phyloP scores from a whole-genome alignment of 1,284 basidiomycete genomes.

The Somion occarium region DNA sequence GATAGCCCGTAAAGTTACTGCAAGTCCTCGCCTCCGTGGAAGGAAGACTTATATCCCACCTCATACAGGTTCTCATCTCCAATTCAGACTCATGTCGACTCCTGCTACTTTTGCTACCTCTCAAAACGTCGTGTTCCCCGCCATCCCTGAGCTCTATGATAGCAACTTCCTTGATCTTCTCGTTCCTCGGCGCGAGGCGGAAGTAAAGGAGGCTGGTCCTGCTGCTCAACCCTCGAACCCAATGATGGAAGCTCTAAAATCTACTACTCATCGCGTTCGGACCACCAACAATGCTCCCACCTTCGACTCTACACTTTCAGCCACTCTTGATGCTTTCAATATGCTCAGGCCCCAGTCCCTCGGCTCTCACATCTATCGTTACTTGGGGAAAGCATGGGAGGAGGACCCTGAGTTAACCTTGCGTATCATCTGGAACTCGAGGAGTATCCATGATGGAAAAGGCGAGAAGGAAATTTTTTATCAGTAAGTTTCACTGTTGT shows the following conservation, averaged over 20 bases:
- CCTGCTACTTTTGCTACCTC: conserved; percentile 15
- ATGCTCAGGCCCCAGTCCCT: conserved; percentile 26
- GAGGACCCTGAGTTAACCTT: conserved; percentile 49
- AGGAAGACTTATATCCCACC: background rate
- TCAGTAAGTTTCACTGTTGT: conserved; percentile 25
- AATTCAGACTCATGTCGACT: conserved; percentile 13
- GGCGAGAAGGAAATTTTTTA: conserved; percentile 52
- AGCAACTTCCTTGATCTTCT: conserved; percentile 47
- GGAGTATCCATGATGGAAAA: conserved; percentile 63
- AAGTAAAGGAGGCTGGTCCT: background rate
- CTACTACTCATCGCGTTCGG: conserved; percentile 33
- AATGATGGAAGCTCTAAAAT: conserved; percentile 48
- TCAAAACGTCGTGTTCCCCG: conserved; percentile 37
- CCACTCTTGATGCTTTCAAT: conserved; percentile 51
- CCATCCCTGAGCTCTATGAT: conserved; percentile 47
- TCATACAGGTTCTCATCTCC: background rate
- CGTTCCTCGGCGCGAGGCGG: conserved; percentile 27
- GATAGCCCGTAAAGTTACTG: too few species aligned
- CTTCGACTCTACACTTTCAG: conserved; percentile 40
- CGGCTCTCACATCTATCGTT: conserved; percentile 23
- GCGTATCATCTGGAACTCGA: conserved; percentile 54
- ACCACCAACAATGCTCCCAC: conserved; percentile 46
- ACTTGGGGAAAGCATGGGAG: conserved; percentile 44
- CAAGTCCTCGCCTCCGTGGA: background rate
- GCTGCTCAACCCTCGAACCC: conserved; percentile 27